phyloP scores from a whole-genome alignment of 768 basidiomycete species.

The Lyophyllum shimeji region DNA sequence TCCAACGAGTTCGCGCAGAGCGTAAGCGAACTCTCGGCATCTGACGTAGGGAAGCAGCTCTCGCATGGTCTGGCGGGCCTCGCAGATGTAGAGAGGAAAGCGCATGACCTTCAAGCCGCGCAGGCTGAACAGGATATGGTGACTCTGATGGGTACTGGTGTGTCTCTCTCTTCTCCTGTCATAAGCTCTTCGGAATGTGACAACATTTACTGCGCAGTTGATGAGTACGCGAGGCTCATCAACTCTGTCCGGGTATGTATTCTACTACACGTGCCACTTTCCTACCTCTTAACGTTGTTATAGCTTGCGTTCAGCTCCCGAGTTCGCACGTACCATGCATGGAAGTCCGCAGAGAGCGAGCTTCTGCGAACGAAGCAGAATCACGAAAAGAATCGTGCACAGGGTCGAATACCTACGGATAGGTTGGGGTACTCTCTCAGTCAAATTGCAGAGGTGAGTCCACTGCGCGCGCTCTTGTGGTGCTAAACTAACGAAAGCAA shows the following conservation, averaged over 20 bases:
- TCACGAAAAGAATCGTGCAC: slow-evolving; percentile 81
- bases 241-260: slow-evolving; percentile 76
- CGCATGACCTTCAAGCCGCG: slow-evolving; percentile 68
- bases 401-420: slow-evolving; percentile 72
- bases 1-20: slow-evolving; percentile 82
- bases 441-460: slow-evolving; percentile 75
- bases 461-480: neutral
- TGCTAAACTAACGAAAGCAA: neutral
- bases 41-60: slow-evolving; percentile 75
- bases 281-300: neutral
- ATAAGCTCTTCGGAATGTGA: neutral
- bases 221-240: slow-evolving; percentile 93
- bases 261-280: neutral
- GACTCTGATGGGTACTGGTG: slow-evolving; percentile 77
- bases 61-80: slow-evolving; percentile 68
- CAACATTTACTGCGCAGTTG: slow-evolving; percentile 42
- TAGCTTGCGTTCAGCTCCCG: slow-evolving; percentile 89
- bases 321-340: slow-evolving; percentile 75
- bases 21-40: slow-evolving; percentile 65
- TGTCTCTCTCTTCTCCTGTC: neutral
- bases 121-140: slow-evolving; percentile 84
- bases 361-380: slow-evolving; percentile 66
- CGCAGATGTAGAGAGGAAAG: slow-evolving; percentile 71
- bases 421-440: slow-evolving; percentile 70
- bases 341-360: slow-evolving; percentile 81